phyloP scores from a whole-genome alignment of 78 protist species.

The Dictyostelium discoideum region dicty_2.7 NC_007088.5:4904001-4904500 shows the following conservation, averaged over 20 bases:
- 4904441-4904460: conserved; percentile 74
- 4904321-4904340: conserved; percentile 26
- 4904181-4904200: not conserved
- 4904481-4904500: conserved; percentile 75
- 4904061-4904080: not conserved
- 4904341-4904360: conserved; percentile 77
- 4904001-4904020: not conserved
- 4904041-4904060: not conserved
- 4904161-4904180: not conserved
- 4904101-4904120: not conserved
- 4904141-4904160: no score
- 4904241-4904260: not conserved
- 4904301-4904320: conserved; percentile 41
- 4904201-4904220: not conserved
- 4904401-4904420: conserved; percentile 89
- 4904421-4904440: conserved; percentile 74
- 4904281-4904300: conserved; percentile 45
- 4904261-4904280: not conserved
- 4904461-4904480: conserved; percentile 69
- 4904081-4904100: not conserved
- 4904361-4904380: conserved; percentile 50
- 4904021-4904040: not conserved
- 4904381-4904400: conserved; percentile 90
- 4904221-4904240: not conserved
- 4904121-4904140: not conserved